Conservation (phyloP, 345 rosid species). For the Odontarrhena argentea region DNA sequence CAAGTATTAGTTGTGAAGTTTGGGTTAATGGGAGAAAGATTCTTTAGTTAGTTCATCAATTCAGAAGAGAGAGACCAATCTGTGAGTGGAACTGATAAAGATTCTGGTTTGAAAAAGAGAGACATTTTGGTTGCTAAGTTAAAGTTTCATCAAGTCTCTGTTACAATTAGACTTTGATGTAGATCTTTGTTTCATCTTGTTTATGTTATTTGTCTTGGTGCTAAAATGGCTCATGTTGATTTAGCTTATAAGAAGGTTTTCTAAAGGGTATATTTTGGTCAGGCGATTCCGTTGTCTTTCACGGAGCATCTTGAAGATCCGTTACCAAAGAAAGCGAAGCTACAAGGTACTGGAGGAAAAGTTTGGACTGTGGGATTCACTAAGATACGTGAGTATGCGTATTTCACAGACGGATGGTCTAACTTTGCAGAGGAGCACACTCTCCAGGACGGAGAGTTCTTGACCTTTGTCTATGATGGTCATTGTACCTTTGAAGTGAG, state of each 20-base stretch:
- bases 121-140: neutral
- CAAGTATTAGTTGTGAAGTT: neutral
- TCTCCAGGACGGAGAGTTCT: constrained; percentile 32
- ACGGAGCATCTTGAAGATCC: constrained; percentile 23
- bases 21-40: neutral
- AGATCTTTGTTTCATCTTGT: neutral
- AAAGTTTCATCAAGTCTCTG: neutral
- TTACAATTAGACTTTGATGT: neutral
- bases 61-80: neutral
- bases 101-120: neutral
- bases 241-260: neutral
- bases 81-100: neutral
- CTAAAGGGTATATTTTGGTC: no score
- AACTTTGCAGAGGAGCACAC: constrained; percentile 31
- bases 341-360: constrained; percentile 31
- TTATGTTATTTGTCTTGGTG: neutral
- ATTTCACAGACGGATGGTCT: constrained; percentile 32
- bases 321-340: constrained; percentile 16
- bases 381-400: neutral
- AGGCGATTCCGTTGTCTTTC: constrained; percentile 30
- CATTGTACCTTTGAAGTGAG: constrained; percentile 32
- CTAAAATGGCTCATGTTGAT: neutral
- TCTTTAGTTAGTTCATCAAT: neutral
- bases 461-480: constrained; percentile 35
- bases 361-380: constrained; percentile 24